Percentiles rank a stretch among this genome's conserved stretches.
These are phyloP conservation scores for Brassica cretica DNA, from an alignment of 345 rosid genomes.

Conservation along the genomic window DNA sequence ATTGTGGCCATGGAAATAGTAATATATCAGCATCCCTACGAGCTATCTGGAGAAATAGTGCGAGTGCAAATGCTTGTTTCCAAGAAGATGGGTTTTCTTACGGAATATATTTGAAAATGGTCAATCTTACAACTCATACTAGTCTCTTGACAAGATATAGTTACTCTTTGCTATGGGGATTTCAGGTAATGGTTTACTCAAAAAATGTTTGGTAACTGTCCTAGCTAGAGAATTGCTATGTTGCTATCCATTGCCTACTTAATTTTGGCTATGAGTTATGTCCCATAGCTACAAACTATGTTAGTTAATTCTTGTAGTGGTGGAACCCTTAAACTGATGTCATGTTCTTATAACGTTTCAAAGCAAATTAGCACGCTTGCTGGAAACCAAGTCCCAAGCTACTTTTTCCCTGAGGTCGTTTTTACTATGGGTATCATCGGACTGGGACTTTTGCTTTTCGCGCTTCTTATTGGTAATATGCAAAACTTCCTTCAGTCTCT, in stretches of 20 bases:
- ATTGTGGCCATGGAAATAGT: slow-evolving; percentile 54
- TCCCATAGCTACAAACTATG: neutral
- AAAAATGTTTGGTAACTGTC: neutral
- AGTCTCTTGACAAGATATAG: slow-evolving; percentile 58
- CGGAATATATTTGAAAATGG: slow-evolving; percentile 59
- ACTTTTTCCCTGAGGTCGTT: neutral
- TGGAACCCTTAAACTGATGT: neutral
- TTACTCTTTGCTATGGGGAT: slow-evolving; percentile 88
- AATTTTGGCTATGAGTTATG: too few species aligned
- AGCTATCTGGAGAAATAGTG: slow-evolving; percentile 39
- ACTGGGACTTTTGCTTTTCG: neutral
- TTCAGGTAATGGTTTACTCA: slow-evolving; percentile 57
- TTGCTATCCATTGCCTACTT: neutral
- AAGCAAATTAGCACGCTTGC: neutral
- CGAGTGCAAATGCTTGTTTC: slow-evolving; percentile 56
- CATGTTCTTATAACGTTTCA: neutral
- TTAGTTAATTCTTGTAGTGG: neutral
- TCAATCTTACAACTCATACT: slow-evolving; percentile 51
- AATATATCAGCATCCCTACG: neutral
- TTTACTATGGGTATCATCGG: neutral
- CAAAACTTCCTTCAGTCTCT: neutral
- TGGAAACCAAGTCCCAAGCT: neutral
- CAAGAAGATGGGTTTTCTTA: slow-evolving; percentile 42
- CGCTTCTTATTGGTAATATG: neutral
- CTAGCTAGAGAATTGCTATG: neutral